A percentile compares a stretch with the other conserved stretches of the same genome.
phyloP scores from a whole-genome alignment of 441 rosid species.

The Macaranga tanarius region DNA sequence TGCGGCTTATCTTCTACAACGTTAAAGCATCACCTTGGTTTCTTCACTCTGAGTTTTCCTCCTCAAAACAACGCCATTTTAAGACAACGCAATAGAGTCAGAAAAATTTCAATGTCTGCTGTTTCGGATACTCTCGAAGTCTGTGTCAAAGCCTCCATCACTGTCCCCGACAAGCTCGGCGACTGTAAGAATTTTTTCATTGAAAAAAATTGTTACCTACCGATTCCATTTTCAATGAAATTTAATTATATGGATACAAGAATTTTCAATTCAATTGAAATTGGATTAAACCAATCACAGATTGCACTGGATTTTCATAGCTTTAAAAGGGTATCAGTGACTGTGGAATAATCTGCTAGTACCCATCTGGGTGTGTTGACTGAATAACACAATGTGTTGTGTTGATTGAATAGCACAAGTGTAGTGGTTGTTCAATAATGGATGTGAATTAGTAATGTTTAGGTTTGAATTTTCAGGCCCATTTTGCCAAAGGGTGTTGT shows the following conservation, averaged over 20 bases:
- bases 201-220: too few relatives aligned
- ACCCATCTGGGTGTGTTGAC: too few relatives aligned
- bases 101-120: constrained; percentile 42
- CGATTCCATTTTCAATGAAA: too few relatives aligned
- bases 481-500: constrained; percentile 81
- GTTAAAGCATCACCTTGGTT: constrained; percentile 10
- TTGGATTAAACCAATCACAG: too few relatives aligned
- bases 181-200: constrained; percentile 51
- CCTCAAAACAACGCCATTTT: constrained; percentile 20
- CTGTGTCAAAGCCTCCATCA: constrained; percentile 82
- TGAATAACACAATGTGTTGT: neutral
- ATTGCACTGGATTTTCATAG: too few relatives aligned
- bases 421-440: neutral
- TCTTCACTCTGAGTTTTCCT: constrained; percentile 11
- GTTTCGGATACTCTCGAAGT: constrained; percentile 49
- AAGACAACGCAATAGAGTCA: neutral
- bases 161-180: constrained; percentile 66
- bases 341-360: too few relatives aligned
- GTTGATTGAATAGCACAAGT: too few relatives aligned
- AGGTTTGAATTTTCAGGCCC: constrained; percentile 53
- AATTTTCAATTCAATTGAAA: too few relatives aligned
- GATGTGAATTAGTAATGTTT: constrained; percentile 14
- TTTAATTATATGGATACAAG: too few relatives aligned
- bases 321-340: too few relatives aligned
- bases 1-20: too few relatives aligned